Base-by-base conservation (phyloP, 139 green algal species). In the Deuterostichococcus epilithicus region DNA sequence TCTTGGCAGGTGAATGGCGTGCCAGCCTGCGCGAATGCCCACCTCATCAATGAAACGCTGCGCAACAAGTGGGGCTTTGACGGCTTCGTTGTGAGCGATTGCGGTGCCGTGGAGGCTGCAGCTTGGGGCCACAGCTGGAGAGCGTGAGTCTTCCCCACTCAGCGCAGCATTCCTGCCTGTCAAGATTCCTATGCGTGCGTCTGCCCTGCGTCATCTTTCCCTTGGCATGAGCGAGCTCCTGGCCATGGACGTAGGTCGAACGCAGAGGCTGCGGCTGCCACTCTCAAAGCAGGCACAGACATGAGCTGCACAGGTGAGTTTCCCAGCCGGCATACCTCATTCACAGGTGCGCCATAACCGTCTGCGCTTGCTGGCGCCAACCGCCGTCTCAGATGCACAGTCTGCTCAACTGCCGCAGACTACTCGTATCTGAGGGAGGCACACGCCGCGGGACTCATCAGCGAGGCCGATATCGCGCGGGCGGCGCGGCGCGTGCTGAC, bases 31-130 rank as follows among this genome's bases (percentile, higher is more conserved):
- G 81, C 81, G 69, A 80, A 32, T 70, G n/a, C 20, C 25, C 68
- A 66, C 15, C 78, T 88, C 47, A 76, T 88, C 44, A 26, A 76
- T 0, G 32, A 22, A 15, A 67, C 34, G 1, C 47, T 86, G 33
- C 47, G 78, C 25, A 23, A 80, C 22, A 32, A 72, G 0, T 86
- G 77, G 76, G 75, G 73, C 34, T 87, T 84, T 38, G 73, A 75
- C 10, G 81, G 81, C 23, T 78, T 86, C 60, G 78, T 86, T 28
- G 84, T 86, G 5, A 83, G 75, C 59, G 84, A 88, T 69, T 86
- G 79, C 66, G 81, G 74, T 1, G 81, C 84, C 0, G 68, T 87
- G 1, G 47, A 86, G 4, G 39, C 26, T 42, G 76, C 77, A 39
- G 65, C 44, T 4, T 77, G 58, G 58, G 52, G 52, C 3, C 63